Percentiles rank a stretch among this genome's conserved stretches.
These are phyloP conservation scores for Striga asiatica DNA, from an alignment of 257 asterid species.

Conservation along the genomic window DNA sequence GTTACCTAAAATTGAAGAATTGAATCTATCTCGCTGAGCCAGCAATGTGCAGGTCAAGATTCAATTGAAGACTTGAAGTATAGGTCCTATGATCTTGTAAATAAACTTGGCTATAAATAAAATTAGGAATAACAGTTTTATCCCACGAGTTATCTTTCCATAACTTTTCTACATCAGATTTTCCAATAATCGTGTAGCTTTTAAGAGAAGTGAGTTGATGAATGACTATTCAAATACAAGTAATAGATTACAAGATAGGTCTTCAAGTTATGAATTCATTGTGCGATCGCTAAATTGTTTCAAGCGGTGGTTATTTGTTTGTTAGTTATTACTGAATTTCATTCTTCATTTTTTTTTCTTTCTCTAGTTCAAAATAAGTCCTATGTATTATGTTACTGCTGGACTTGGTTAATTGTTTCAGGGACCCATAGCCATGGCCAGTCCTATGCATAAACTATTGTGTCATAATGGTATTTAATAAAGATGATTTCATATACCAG, in stretches of 20 bases:
- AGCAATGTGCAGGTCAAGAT: not conserved
- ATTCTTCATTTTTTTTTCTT: no score
- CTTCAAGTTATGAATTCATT: not conserved
- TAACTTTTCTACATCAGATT: not conserved
- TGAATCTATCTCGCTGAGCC: no score
- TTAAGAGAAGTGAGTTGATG: not conserved
- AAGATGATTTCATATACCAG: no score
- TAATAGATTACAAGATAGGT: not conserved
- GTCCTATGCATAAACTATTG: not conserved
- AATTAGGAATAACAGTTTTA: not conserved
- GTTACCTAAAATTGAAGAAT: no score
- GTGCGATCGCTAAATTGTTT: not conserved
- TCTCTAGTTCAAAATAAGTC: no score
- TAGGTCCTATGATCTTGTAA: not conserved
- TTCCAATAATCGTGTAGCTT: not conserved
- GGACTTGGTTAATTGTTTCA: slow-evolving; percentile 1
- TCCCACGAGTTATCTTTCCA: not conserved
- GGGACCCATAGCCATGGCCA: not conserved
- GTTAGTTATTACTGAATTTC: not conserved
- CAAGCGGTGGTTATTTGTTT: not conserved
- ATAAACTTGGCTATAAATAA: not conserved
- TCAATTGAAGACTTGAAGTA: not conserved
- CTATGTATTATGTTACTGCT: not conserved
- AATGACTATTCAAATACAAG: not conserved
- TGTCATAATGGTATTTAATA: no score